Evolutionary conservation across 768 basidiomycete genomes (phyloP), one percentile per base, ranked within the genome.

Genomic region (Lepiota venenata): DNA sequence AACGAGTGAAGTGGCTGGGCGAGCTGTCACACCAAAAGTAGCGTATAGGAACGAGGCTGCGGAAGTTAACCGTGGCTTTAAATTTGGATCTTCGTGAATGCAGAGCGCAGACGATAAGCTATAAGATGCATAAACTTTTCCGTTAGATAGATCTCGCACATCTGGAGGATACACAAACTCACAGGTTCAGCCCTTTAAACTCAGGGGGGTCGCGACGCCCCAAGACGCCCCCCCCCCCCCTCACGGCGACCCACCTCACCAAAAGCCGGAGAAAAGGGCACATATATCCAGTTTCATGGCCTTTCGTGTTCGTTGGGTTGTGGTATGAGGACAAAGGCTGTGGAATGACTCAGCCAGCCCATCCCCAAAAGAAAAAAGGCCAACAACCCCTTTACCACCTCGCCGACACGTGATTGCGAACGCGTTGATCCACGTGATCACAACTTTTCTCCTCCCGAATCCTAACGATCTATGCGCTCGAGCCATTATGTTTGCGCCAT

Each of bases 401-500:
- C 14, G n/a, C 22, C 8, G 9, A 32, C 53, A 55, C 53, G 53
- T 55, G 53, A 47, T 21, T 15, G 16, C 16, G 38, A 14, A 32
- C 53, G 46, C 53, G 39, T 55, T 46, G 22, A 4, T 5, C 25
- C 53, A 55, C 53, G 53, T 55, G 53, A 55, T 18, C 6, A 22
- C 14, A 4, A 16, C 40, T 55, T 37, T 38, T 25, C 29, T 25
- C 25, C 43, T 27, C 29, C 52, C 22, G 10, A 20, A n/a, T 25
- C 52, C 45, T 32, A 44, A 38, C 43, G 25, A 52, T 15, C 21
- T 42, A 22, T 18, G 42, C 32, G 32, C 42, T 21, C 18, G 50
- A 8, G 14, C n/a, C 50, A 38, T 16, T 36, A 54, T 54, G 52
- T 29, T 1, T 39, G 15, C 29, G 25, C n/a, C 38, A 14, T 41